Percentiles rank a stretch among this genome's conserved stretches.
These are phyloP conservation scores for Nymphaea colorata DNA, from an alignment of 164 flowering plant species.

Conservation along the genomic window DNA sequence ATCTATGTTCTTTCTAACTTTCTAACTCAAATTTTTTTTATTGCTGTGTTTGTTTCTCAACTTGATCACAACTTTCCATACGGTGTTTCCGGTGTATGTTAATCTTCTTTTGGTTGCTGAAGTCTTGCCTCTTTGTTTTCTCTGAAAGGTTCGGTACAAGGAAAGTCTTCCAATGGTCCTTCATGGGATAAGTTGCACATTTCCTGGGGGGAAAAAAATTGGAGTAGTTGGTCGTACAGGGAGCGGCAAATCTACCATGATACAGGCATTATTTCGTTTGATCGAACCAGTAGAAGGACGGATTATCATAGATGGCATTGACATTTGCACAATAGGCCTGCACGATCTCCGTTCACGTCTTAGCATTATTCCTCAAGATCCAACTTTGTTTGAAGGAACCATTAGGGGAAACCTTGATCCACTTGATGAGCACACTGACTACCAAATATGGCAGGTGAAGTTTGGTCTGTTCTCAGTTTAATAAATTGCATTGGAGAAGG, in stretches of 20 bases:
- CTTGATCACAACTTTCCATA: too few species aligned
- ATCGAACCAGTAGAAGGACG: constrained; percentile 78
- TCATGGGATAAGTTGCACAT: constrained; percentile 58
- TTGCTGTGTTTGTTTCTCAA: background rate
- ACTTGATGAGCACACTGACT: constrained; percentile 79
- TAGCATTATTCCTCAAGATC: constrained; percentile 95
- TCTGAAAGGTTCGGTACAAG: constrained; percentile 75
- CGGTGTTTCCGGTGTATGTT: background rate
- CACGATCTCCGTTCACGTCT: constrained; percentile 87
- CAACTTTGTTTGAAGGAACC: constrained; percentile 89
- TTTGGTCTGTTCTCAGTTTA: background rate
- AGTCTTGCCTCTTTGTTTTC: too few species aligned
- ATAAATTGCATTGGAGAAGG: background rate
- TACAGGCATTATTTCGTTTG: constrained; percentile 83
- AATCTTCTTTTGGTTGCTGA: background rate
- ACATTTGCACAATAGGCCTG: constrained; percentile 77
- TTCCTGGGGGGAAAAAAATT: constrained; percentile 90
- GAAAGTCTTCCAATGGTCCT: constrained; percentile 93
- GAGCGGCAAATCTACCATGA: constrained; percentile 93
- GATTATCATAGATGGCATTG: constrained; percentile 76
- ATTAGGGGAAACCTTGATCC: constrained; percentile 89
- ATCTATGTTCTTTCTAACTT: background rate
- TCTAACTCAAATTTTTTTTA: background rate
- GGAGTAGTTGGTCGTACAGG: constrained; percentile 98
- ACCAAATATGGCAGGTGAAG: constrained; percentile 79